Percentiles rank a stretch among this genome's conserved stretches.
Conservation (phyloP, 1,139 yeast species). For the Pichia sp. region DNA sequence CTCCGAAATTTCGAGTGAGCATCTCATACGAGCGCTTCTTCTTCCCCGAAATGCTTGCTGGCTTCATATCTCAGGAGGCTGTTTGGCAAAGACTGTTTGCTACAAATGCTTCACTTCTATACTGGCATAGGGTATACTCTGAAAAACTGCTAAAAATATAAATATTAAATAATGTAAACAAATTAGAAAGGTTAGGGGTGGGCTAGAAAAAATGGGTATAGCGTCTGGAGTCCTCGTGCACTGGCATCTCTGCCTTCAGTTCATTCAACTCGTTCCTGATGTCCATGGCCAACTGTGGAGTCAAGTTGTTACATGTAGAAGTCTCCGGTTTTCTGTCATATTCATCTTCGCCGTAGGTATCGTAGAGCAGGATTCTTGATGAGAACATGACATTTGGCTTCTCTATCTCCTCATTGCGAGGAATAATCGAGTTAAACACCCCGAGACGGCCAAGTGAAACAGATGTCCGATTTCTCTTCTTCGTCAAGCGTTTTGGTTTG, state of each 20-base stretch:
- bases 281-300: constrained; percentile 82
- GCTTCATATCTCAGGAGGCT: no score
- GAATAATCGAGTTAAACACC: constrained; percentile 22
- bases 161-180: neutral
- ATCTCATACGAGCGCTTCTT: no score
- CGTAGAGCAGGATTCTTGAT: constrained; percentile 77
- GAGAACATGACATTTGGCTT: constrained; percentile 60
- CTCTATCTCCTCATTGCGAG: constrained; percentile 11
- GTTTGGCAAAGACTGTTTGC: no score
- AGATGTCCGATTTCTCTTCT: constrained; percentile 20
- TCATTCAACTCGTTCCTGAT: constrained; percentile 82
- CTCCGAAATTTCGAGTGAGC: no score
- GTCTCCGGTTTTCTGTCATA: constrained; percentile 93
- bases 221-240: constrained; percentile 72
- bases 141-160: neutral
- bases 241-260: constrained; percentile 69
- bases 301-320: constrained; percentile 89
- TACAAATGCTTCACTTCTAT: no score
- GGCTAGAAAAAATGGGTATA: constrained; percentile 75
- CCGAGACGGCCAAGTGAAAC: constrained; percentile 25
- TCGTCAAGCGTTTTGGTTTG: constrained; percentile 20
- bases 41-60: no score
- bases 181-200: neutral
- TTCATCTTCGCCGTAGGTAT: constrained; percentile 78
- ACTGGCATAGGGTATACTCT: neutral